Base-by-base conservation (phyloP, 1,284 basidiomycete genomes). In the Peniophora sp. region DNA sequence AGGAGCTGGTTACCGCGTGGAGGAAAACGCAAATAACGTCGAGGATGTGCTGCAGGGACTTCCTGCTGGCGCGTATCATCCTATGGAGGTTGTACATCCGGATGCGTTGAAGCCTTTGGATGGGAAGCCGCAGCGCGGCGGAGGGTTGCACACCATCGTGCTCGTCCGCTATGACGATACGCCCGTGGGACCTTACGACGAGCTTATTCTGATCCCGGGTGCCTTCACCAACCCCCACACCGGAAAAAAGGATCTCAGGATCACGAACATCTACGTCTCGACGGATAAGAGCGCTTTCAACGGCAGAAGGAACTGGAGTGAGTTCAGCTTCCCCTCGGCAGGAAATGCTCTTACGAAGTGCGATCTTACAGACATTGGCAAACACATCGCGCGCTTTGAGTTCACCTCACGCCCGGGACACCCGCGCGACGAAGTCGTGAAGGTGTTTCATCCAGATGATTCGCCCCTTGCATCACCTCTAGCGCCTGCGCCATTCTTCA, bases 221-320 rank as follows among this genome's bases (percentile, higher is more conserved):
- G 47, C 32, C 3, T 55, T 49, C 32, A 6, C 17, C 10, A 48
- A 49, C 32, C 55, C 55, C 2, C 5, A 44, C 32, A 35, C 47
- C 32, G 37, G 37, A 8, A 41, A 41, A n/a, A 47, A 43, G 32
- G 17, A 45, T 1, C 47, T 43, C 3, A 49, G 55, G 3, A 52
- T 56, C 34, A 52, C 55, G n/a, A 52, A 41, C 20, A 54, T 54
- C n/a, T 57, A 52, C 24, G 56, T 57, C 15, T 54, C 51, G 37
- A 11, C 47, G 3, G 18, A 20, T 2, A 17, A 47, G 44, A 51
- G 48, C 15, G 34, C 52, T 23, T 53, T 49, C 55, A 56, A 56
- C 5, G 56, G 55, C 3, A 52, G 56, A 18, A 23, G 15, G 24
- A 51, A 55, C 39, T 54, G 55, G 52, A 56, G 55, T 57, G 32